phyloP scores from a whole-genome alignment of 2,329 filamentous ascomycete species.

The Aspergillus carbonarius region DNA sequence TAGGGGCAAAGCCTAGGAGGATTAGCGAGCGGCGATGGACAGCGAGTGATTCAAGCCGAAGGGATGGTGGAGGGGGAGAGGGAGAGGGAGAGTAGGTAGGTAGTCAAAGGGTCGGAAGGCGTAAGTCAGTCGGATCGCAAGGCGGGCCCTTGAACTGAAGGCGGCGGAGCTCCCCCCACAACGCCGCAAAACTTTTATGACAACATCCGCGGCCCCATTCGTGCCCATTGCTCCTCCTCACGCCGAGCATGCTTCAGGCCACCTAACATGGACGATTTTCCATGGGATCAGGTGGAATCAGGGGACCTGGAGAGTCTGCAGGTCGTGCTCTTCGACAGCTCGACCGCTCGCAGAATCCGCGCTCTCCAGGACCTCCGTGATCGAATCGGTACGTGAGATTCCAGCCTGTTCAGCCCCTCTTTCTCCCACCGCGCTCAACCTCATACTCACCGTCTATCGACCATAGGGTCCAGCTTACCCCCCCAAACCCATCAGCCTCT shows the following conservation, averaged over 20 bases:
- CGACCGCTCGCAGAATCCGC: conserved; percentile 42
- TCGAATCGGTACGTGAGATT: conserved; percentile 38
- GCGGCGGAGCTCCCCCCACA: conserved; percentile 25
- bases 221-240: conserved; percentile 13
- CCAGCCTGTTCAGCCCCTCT: conserved; percentile 7
- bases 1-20: background rate
- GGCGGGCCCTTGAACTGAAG: conserved; percentile 12
- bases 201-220: conserved; percentile 33
- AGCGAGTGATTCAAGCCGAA: background rate
- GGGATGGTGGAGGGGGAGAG: conserved; percentile 6
- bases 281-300: conserved; percentile 46
- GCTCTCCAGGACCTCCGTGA: conserved; percentile 47
- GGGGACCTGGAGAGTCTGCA: conserved; percentile 42
- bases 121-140: no score
- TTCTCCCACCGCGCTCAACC: background rate
- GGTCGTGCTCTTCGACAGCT: conserved; percentile 43
- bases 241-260: conserved; percentile 31
- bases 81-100: conserved; percentile 19
- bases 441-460: background rate
- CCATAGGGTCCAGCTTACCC: conserved; percentile 34
- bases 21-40: background rate
- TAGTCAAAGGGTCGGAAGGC: conserved; percentile 10
- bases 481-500: conserved; percentile 45
- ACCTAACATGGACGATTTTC: conserved; percentile 44
- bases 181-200: conserved; percentile 42